Percentiles rank a stretch among this genome's conserved stretches.
Evolutionary conservation across 2,329 filamentous ascomycete genomes (phyloP).

Genomic region (Talaromyces sp.): DNA sequence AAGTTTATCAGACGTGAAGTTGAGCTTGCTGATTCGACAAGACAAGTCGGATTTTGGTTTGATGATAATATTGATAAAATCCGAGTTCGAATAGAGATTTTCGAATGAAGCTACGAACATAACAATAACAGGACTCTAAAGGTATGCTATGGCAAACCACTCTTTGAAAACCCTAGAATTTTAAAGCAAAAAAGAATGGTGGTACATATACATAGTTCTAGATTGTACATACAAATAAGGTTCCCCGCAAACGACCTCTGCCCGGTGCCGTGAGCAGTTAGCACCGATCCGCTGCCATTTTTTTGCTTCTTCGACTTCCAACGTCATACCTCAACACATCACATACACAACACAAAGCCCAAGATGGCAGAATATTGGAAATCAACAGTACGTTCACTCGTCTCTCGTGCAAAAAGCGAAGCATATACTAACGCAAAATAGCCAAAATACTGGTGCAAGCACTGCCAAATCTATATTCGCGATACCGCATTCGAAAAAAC

Average conservation of each 20-base stretch:
- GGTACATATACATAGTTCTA: background rate
- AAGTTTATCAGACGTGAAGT: conserved; percentile 74
- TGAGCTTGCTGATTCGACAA: conserved; percentile 72
- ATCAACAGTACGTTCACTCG: conserved; percentile 60
- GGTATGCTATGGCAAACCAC: too few relatives aligned
- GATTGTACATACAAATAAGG: conserved; percentile 6
- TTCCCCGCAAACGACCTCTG: background rate
- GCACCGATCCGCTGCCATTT: conserved; percentile 5
- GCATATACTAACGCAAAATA: conserved; percentile 34
- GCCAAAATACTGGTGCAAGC: conserved; percentile 97
- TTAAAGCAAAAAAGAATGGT: too few relatives aligned
- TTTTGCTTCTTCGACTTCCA: conserved; percentile 1
- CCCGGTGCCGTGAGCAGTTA: conserved; percentile 7
- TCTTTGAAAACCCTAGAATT: too few relatives aligned
- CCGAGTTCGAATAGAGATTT: conserved; percentile 69
- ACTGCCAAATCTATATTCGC: conserved; percentile 84
- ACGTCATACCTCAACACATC: conserved; percentile 5
- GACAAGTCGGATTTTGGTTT: conserved; percentile 77
- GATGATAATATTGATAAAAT: conserved; percentile 62
- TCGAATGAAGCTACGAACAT: too few relatives aligned
- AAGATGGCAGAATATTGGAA: conserved; percentile 98
- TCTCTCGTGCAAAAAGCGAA: background rate
- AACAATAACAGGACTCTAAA: too few relatives aligned
- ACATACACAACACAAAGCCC: conserved; percentile 2
- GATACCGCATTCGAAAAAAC: conserved; percentile 86